Conservation (phyloP, 192 early-diverging fungal genomes). For the Backusella psychrophila region DNA sequence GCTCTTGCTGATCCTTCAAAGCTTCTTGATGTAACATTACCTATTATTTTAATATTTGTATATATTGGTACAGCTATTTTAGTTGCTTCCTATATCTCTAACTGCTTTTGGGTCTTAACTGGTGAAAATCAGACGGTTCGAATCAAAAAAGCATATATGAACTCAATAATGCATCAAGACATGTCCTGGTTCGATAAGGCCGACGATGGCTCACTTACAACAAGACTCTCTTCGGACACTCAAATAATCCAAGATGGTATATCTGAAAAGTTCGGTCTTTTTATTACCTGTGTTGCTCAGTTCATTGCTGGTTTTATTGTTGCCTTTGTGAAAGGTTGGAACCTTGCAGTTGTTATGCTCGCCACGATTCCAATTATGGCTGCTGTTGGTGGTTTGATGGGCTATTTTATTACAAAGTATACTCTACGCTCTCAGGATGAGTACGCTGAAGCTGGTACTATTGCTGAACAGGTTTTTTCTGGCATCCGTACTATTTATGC, state of each 20-base stretch:
- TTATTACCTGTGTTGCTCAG: conserved; percentile 57
- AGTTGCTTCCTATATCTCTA: conserved; percentile 53
- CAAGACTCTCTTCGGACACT: conserved; percentile 82
- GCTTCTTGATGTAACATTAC: conserved; percentile 14
- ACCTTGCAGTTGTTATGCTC: conserved; percentile 75
- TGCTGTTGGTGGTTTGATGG: conserved; percentile 24
- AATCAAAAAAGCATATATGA: conserved; percentile 69
- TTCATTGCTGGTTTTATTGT: conserved; percentile 75
- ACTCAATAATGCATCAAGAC: conserved; percentile 78
- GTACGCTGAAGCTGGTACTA: conserved; percentile 78
- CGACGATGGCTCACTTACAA: conserved; percentile 76
- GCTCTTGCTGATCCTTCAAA: conserved; percentile 21
- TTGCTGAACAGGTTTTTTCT: conserved; percentile 82
- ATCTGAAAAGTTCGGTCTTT: conserved; percentile 75
- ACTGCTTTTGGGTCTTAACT: conserved; percentile 52
- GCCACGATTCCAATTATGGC: conserved; percentile 72
- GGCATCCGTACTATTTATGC: conserved; percentile 83
- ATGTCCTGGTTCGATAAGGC: conserved; percentile 82
- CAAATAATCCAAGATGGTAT: conserved; percentile 84
- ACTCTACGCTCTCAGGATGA: conserved; percentile 47
- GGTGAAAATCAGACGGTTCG: conserved; percentile 53
- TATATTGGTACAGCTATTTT: conserved; percentile 58
- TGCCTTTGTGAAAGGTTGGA: conserved; percentile 75
- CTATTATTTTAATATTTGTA: conserved; percentile 45
- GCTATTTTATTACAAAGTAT: conserved; percentile 41